phyloP scores from a whole-genome alignment of 805 yeast species.

The Yamadazyma nakazawae region DNA sequence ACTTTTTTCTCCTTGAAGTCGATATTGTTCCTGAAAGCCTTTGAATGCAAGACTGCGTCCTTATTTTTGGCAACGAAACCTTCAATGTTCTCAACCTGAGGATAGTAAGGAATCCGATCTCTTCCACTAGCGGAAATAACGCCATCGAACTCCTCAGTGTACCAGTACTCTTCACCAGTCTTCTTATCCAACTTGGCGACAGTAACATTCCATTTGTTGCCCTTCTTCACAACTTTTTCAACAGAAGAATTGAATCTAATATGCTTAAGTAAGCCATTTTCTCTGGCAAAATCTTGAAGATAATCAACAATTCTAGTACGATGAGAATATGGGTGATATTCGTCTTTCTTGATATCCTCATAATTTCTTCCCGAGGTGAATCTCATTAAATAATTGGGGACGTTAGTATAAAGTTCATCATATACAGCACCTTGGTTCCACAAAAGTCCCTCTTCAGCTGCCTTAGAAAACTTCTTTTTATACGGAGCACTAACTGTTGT shows the following conservation, averaged over 20 bases:
- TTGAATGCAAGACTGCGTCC: conserved; percentile 52
- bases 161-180: conserved; percentile 27
- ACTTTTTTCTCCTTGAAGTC: conserved; percentile 39
- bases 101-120: conserved; percentile 57
- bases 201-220: conserved; percentile 35
- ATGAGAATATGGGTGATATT: conserved; percentile 31
- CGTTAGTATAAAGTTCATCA: conserved; percentile 37
- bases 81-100: conserved; percentile 51
- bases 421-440: conserved; percentile 39
- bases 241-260: conserved; percentile 41
- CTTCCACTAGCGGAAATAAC: conserved; percentile 63
- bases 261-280: conserved; percentile 23
- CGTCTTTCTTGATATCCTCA: conserved; percentile 7
- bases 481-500: conserved; percentile 19
- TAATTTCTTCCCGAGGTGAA: conserved; percentile 26
- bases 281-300: conserved; percentile 22
- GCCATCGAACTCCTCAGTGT: conserved; percentile 51
- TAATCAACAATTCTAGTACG: conserved; percentile 26
- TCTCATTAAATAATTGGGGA: conserved; percentile 33
- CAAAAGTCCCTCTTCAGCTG: conserved; percentile 17
- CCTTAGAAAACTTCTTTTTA: not conserved
- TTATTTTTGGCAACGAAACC: conserved; percentile 45
- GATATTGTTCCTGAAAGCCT: conserved; percentile 46
- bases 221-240: conserved; percentile 29
- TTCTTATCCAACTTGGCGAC: conserved; percentile 16